phyloP scores from a whole-genome alignment of 768 basidiomycete species.

The Auricularia auricula-judae region DNA sequence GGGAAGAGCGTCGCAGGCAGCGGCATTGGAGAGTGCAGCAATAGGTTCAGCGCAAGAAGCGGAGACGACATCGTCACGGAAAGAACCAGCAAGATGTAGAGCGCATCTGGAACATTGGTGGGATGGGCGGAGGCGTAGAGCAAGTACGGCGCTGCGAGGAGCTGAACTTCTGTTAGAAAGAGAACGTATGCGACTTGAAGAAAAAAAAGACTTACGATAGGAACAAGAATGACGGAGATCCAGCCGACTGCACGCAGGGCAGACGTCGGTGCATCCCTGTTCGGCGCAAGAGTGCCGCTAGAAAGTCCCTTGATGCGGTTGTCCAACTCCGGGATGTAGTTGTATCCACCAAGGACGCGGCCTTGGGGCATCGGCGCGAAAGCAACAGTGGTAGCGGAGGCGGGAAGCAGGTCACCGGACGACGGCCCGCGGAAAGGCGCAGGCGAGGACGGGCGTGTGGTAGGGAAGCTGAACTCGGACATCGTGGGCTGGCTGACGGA shows the following conservation, averaged over 20 bases:
- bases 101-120: constrained; percentile 23
- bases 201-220: constrained; percentile 38
- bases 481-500: constrained; percentile 45
- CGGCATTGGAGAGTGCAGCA: constrained; percentile 51
- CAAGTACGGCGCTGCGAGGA: constrained; percentile 53
- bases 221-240: constrained; percentile 58
- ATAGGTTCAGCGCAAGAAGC: constrained; percentile 47
- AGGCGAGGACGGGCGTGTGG: constrained; percentile 24
- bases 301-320: constrained; percentile 35
- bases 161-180: constrained; percentile 42
- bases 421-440: constrained; percentile 9
- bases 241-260: constrained; percentile 45
- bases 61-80: constrained; percentile 63
- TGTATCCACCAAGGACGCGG: constrained; percentile 60
- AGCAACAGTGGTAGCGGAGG: constrained; percentile 15
- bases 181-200: not conserved
- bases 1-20: constrained; percentile 55
- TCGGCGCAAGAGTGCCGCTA: constrained; percentile 30
- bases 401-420: constrained; percentile 25
- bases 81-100: constrained; percentile 43
- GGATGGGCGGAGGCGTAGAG: constrained; percentile 29
- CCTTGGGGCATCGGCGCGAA: constrained; percentile 40
- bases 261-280: constrained; percentile 46
- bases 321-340: constrained; percentile 37
- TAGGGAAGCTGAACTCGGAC: constrained; percentile 57